Base-by-base conservation (phyloP, 2,329 filamentous ascomycete species). In the Alternaria brassicicola region DNA sequence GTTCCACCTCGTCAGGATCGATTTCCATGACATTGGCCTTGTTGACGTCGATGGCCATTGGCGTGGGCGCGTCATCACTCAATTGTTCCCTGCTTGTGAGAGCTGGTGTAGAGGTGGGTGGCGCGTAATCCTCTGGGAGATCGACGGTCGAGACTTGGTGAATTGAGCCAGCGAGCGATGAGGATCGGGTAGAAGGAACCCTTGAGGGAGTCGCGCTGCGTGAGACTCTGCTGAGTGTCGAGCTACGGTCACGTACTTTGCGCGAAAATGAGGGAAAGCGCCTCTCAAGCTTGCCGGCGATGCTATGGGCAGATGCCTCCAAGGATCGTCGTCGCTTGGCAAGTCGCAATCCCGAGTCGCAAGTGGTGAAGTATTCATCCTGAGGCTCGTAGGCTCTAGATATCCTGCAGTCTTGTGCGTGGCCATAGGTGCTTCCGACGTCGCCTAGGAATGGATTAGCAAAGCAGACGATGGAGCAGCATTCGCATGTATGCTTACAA, bases 171-270 rank as follows among this genome's bases (percentile, higher is more conserved):
- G 91, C 92, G 52, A 91, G 81, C n/a, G 90, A 93, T 1, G 91
- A 93, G 1, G 92, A 90, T 52, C 90, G 86, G 67, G 91, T 91
- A 3, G 92, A 94, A 2, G 74, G 64, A 7, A 88, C 84, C 47
- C 85, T 82, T 2, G 88, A 89, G 28, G 75, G 75, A 9, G 75
- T 76, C 10, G 72, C 73, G 21, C 78, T 82, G 62, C 77, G 80
- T 56, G 76, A 78, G 31, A 67, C 64, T 43, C 65, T 65, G 55
- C 70, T 71, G 25, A 76, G 63, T 12, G 69, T 73, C 13, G 68
- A 70, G 41, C 84, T 80, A 77, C 84, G 75, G 68, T 84, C 76
- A 70, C 80, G 78, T 79, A 83, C 82, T 78, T 85, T 82, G 75
- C 84, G 77, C 61, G 83, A 79, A 66, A 88, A 76, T 35, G 84